These are phyloP conservation scores for Tolypocladium tundrense DNA, from an alignment of 2,329 filamentous ascomycete genomes.

Conservation along the genomic window DNA sequence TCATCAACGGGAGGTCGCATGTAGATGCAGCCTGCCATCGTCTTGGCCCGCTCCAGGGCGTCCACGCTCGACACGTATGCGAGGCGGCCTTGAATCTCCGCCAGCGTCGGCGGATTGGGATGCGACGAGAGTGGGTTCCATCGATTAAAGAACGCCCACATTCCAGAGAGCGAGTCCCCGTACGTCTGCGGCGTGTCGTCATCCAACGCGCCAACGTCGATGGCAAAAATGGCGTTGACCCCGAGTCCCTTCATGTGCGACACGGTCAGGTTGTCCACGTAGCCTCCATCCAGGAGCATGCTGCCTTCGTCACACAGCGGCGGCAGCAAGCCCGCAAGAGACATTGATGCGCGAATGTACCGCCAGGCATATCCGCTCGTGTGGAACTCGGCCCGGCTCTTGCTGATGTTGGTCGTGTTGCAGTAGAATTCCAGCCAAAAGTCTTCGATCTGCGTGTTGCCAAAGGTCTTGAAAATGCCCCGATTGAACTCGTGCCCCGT, in stretches of 20 bases:
- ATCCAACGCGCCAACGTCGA: slow-evolving; percentile 88
- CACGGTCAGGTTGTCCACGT: slow-evolving; percentile 94
- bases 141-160: slow-evolving; percentile 90
- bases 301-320: slow-evolving; percentile 93
- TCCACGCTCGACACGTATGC: slow-evolving; percentile 95
- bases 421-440: slow-evolving; percentile 99
- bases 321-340: slow-evolving; percentile 80
- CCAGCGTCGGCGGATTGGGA: slow-evolving; percentile 87
- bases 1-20: slow-evolving; percentile 91
- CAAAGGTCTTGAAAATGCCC: slow-evolving; percentile 97
- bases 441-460: slow-evolving; percentile 93
- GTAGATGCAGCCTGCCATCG: slow-evolving; percentile 81
- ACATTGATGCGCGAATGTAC: slow-evolving; percentile 95
- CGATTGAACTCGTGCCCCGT: slow-evolving; percentile 98
- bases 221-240: slow-evolving; percentile 86
- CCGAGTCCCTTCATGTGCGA: slow-evolving; percentile 94
- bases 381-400: slow-evolving; percentile 83
- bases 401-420: slow-evolving; percentile 98
- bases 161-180: slow-evolving; percentile 85
- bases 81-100: slow-evolving; percentile 88
- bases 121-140: slow-evolving; percentile 91
- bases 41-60: slow-evolving; percentile 87
- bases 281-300: slow-evolving; percentile 93
- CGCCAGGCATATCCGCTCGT: slow-evolving; percentile 96
- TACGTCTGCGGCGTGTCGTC: slow-evolving; percentile 87